A percentile compares a stretch with the other conserved stretches of the same genome.
These are phyloP conservation scores for Ophiostoma himal-ulmi DNA, from an alignment of 2,329 filamentous ascomycete genomes.

Conservation along the genomic window DNA sequence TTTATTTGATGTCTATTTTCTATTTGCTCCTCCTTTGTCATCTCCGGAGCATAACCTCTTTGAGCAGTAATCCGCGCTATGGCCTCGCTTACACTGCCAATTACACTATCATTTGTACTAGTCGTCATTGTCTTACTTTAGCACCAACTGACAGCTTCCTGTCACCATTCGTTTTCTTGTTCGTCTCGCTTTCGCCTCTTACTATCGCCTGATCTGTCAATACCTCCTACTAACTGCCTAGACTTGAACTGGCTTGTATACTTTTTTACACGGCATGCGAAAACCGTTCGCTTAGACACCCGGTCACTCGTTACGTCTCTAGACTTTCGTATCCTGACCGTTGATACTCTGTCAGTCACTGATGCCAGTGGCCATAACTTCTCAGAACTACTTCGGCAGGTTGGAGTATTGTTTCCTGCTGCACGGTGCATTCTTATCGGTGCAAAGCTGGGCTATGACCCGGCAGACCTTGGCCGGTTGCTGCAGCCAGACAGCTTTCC, in stretches of 20 bases:
- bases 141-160: background rate
- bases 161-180: constrained; percentile 13
- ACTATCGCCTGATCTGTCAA: background rate
- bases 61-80: background rate
- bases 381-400: constrained; percentile 37
- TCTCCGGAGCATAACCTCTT: background rate
- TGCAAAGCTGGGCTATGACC: constrained; percentile 42
- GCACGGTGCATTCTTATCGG: constrained; percentile 46
- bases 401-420: constrained; percentile 39
- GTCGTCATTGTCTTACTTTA: background rate
- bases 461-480: constrained; percentile 32
- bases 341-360: constrained; percentile 36
- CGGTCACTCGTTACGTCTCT: constrained; percentile 42
- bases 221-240: constrained; percentile 28
- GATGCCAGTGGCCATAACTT: constrained; percentile 36
- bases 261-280: constrained; percentile 42
- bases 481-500: background rate
- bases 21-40: background rate
- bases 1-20: background rate
- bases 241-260: constrained; percentile 44
- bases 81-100: background rate
- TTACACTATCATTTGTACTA: background rate
- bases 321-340: constrained; percentile 43
- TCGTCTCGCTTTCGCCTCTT: background rate
- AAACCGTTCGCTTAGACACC: constrained; percentile 35